Evolutionary conservation across 192 early-diverging fungal genomes (phyloP).

Genomic region (Powellomyces hirtus): DNA sequence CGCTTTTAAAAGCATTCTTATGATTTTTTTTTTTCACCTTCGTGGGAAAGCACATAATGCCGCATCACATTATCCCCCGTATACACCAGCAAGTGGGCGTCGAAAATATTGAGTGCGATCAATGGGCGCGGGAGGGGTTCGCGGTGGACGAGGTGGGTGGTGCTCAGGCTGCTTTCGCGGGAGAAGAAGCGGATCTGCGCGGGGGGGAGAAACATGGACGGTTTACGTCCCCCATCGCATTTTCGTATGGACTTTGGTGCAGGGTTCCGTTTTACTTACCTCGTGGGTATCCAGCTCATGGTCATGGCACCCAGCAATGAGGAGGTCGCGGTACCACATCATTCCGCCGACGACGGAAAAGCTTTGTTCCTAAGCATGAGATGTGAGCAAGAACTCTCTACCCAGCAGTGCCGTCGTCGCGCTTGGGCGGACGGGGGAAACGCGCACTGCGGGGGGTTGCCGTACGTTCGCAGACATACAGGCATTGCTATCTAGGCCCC

Average conservation of each 20-base stretch:
- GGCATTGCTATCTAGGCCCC: too few relatives aligned
- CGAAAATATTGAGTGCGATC: constrained; percentile 51
- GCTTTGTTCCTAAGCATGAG: constrained; percentile 64
- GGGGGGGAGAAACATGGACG: neutral
- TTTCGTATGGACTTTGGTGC: too few relatives aligned
- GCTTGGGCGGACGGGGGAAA: neutral
- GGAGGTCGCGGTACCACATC: constrained; percentile 66
- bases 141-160: constrained; percentile 57
- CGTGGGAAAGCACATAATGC: constrained; percentile 43
- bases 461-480: too few relatives aligned
- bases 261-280: too few relatives aligned
- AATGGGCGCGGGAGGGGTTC: constrained; percentile 49
- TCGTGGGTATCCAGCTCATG: constrained; percentile 26
- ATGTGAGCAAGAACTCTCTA: neutral
- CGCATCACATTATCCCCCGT: constrained; percentile 57
- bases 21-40: too few relatives aligned
- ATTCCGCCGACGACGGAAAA: constrained; percentile 69
- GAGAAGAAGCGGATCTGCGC: constrained; percentile 68
- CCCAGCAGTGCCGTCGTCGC: neutral
- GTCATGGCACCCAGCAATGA: constrained; percentile 68
- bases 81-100: constrained; percentile 60
- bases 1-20: too few relatives aligned
- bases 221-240: too few relatives aligned
- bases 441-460: too few relatives aligned
- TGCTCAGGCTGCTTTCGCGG: constrained; percentile 69